phyloP scores from a whole-genome alignment of 2,329 filamentous ascomycete species.

The Microdochium trichocladiopsis region DNA sequence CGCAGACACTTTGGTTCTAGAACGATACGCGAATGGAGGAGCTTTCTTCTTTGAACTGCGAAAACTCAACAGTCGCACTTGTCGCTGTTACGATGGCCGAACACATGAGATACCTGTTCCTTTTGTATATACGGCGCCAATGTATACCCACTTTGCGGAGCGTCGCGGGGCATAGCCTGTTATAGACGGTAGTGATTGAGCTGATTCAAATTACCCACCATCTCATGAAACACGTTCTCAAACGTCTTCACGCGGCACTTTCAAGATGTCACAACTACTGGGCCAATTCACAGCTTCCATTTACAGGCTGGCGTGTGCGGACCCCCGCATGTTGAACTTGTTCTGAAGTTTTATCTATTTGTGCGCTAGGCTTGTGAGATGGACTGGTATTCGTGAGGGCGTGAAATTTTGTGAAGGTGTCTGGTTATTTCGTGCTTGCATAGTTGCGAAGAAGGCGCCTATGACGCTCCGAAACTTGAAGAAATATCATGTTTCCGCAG shows the following conservation, averaged over 20 bases:
- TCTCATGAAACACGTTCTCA: background rate
- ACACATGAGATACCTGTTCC: background rate
- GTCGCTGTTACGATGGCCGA: background rate
- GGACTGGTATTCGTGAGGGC: background rate
- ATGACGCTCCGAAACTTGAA: background rate
- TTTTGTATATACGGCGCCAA: background rate
- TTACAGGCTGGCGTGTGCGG: too few relatives aligned
- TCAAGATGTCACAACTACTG: too few relatives aligned
- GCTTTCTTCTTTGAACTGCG: too few relatives aligned
- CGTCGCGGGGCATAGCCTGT: background rate
- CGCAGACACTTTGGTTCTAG: too few relatives aligned
- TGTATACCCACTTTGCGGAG: background rate
- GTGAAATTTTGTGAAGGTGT: background rate
- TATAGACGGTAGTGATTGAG: background rate
- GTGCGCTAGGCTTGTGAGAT: background rate
- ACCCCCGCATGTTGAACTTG: too few relatives aligned
- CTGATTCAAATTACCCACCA: background rate
- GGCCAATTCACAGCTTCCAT: too few relatives aligned
- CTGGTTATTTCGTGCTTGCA: background rate
- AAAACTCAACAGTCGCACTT: too few relatives aligned
- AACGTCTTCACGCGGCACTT: too few relatives aligned
- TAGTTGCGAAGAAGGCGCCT: background rate
- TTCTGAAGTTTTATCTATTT: background rate
- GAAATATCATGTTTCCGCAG: background rate
- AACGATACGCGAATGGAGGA: too few relatives aligned